Percentiles rank a stretch among this genome's conserved stretches.
Conservation (phyloP, 768 basidiomycete genomes). For the Hemileccinum impolitum region DNA sequence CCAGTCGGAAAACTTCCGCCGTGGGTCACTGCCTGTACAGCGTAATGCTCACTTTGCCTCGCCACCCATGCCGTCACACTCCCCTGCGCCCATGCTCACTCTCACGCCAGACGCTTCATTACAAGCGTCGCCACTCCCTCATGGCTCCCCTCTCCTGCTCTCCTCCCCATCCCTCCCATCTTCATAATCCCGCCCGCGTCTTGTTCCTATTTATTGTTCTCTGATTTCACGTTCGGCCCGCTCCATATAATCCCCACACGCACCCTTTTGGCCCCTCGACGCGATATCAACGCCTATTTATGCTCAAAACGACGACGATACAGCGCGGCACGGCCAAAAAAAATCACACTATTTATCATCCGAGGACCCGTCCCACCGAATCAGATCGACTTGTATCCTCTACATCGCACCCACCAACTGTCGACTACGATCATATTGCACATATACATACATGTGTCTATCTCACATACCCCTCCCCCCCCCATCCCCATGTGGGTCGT, state of each 20-base stretch:
- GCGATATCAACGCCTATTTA: conserved; percentile 30
- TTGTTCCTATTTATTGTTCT: conserved; percentile 30
- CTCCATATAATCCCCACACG: conserved; percentile 3
- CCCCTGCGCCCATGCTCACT: conserved; percentile 23
- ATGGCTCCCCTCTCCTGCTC: conserved; percentile 27
- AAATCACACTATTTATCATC: conserved; percentile 26
- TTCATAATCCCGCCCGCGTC: conserved; percentile 17
- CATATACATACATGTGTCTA: conserved; percentile 24
- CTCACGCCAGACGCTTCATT: conserved; percentile 24
- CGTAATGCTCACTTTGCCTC: conserved; percentile 29
- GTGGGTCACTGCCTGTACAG: conserved; percentile 28
- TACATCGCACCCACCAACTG: conserved; percentile 21
- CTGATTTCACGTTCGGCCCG: conserved; percentile 18
- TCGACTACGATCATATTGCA: conserved; percentile 30
- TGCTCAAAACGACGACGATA: conserved; percentile 29
- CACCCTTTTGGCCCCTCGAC: conserved; percentile 15
- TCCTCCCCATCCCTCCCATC: conserved; percentile 20
- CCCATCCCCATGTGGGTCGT: conserved; percentile 19
- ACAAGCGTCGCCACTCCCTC: conserved; percentile 23
- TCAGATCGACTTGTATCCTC: conserved; percentile 28
- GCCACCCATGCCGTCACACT: conserved; percentile 30
- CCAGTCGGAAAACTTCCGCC: conserved; percentile 29
- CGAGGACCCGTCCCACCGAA: conserved; percentile 12
- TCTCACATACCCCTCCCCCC: conserved; percentile 13
- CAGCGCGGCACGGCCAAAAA: conserved; percentile 21